phyloP scores from a whole-genome alignment of 768 basidiomycete genomes.

The Galerina sulciceps region DNA sequence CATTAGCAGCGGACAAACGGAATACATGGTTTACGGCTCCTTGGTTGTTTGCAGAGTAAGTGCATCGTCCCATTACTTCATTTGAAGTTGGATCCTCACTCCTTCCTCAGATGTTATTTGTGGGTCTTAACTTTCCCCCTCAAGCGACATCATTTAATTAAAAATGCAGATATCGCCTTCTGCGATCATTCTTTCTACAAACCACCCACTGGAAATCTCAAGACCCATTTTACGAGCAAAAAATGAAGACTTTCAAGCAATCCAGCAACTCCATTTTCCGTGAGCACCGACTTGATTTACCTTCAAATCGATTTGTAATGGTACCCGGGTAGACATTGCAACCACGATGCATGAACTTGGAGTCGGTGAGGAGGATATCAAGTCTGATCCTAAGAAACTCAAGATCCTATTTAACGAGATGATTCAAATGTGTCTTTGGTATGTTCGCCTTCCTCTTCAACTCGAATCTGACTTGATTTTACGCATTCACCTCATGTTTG shows the following conservation, averaged over 20 bases:
- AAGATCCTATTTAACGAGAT: constrained; percentile 78
- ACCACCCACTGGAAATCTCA: constrained; percentile 73
- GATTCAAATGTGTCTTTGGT: constrained; percentile 92
- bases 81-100: neutral
- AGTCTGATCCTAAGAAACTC: constrained; percentile 55
- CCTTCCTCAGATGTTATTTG: constrained; percentile 67
- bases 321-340: constrained; percentile 61
- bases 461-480: neutral
- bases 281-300: constrained; percentile 37
- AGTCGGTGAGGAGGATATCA: constrained; percentile 32
- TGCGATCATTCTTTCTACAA: constrained; percentile 73
- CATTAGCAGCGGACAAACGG: constrained; percentile 46
- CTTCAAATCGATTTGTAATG: neutral
- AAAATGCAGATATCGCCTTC: constrained; percentile 71
- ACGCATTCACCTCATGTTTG: neutral
- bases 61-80: constrained; percentile 16
- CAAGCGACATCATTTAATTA: neutral
- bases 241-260: constrained; percentile 79
- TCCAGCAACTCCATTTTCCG: constrained; percentile 80
- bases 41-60: constrained; percentile 96
- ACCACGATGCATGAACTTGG: constrained; percentile 72
- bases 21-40: constrained; percentile 91
- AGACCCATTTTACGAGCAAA: constrained; percentile 86
- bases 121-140: constrained; percentile 36
- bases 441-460: constrained; percentile 11